Evolutionary conservation across 495 filamentous ascomycete genomes (phyloP).

Genomic region (Neurospora tetrasperma): DNA sequence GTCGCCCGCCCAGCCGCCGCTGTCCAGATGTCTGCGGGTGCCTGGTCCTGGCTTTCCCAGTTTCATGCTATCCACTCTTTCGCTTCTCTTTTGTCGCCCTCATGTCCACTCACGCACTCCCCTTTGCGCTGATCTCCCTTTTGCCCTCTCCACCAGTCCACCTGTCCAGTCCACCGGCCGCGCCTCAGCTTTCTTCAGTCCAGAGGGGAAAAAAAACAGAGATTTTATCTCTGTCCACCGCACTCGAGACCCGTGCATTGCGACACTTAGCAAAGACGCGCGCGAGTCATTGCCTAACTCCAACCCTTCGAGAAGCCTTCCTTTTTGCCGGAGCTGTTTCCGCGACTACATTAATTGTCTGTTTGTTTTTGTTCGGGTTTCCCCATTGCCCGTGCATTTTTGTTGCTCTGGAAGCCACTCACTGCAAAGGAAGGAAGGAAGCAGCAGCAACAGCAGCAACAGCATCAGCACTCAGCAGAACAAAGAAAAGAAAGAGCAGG

Average conservation of each 20-base stretch:
- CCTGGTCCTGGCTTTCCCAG: not conserved
- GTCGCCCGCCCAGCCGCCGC: not conserved
- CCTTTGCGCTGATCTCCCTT: conserved; percentile 1
- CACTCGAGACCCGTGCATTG: not conserved
- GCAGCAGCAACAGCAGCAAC: not conserved
- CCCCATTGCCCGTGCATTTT: not conserved
- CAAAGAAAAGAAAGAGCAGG: not conserved
- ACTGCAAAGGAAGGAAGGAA: not conserved
- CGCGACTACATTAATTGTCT: not conserved
- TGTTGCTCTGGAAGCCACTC: not conserved
- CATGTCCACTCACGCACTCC: not conserved
- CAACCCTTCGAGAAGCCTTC: not conserved
- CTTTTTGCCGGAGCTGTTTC: not conserved
- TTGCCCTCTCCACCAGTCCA: not conserved
- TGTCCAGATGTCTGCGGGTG: not conserved
- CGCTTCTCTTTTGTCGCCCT: not conserved
- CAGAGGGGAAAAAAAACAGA: not conserved
- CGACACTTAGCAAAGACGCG: not conserved
- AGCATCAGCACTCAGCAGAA: not conserved
- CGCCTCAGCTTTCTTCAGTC: not conserved
- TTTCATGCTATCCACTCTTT: not conserved
- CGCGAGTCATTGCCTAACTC: not conserved
- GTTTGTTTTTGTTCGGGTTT: not conserved
- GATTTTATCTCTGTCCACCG: not conserved
- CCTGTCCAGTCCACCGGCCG: not conserved